Conservation (phyloP, 139 green algal genomes). For the Parachlorella kessleri region DNA sequence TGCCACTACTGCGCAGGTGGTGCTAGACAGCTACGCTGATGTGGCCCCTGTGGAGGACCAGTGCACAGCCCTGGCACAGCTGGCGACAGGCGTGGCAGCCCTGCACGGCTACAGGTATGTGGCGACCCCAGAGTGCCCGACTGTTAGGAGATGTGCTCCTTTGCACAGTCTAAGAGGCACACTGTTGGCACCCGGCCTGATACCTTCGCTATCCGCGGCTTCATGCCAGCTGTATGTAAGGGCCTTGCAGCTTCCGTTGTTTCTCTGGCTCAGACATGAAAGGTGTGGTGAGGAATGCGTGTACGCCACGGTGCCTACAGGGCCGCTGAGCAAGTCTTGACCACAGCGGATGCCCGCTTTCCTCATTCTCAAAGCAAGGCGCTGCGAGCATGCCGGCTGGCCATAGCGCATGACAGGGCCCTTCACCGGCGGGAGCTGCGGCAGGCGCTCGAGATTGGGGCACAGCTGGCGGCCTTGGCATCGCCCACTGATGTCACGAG, state of each 20-base stretch:
- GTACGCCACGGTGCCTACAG: too few species aligned
- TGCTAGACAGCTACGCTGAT: conserved; percentile 31
- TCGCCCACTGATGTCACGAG: conserved; percentile 33
- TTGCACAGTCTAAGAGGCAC: too few species aligned
- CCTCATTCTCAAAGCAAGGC: conserved; percentile 17
- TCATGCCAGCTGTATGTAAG: too few species aligned
- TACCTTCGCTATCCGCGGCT: too few species aligned
- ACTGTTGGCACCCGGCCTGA: too few species aligned
- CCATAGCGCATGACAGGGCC: conserved; percentile 51
- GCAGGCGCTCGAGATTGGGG: conserved; percentile 27
- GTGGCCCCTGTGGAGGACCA: conserved; percentile 21
- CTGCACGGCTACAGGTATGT: conserved; percentile 35
- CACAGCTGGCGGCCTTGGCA: conserved; percentile 42
- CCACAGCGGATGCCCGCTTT: conserved; percentile 24
- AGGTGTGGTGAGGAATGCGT: too few species aligned
- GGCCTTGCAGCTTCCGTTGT: too few species aligned
- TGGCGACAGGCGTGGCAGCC: conserved; percentile 33
- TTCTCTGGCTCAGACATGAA: too few species aligned
- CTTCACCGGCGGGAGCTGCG: conserved; percentile 39
- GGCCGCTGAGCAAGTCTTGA: conserved; percentile 37
- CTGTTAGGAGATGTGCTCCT: too few species aligned
- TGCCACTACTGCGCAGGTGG: too few species aligned
- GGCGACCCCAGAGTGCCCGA: too few species aligned
- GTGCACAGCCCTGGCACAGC: conserved; percentile 45
- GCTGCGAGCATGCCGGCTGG: conserved; percentile 39